phyloP scores from a whole-genome alignment of 345 rosid genomes.

The Firmiana major region DNA sequence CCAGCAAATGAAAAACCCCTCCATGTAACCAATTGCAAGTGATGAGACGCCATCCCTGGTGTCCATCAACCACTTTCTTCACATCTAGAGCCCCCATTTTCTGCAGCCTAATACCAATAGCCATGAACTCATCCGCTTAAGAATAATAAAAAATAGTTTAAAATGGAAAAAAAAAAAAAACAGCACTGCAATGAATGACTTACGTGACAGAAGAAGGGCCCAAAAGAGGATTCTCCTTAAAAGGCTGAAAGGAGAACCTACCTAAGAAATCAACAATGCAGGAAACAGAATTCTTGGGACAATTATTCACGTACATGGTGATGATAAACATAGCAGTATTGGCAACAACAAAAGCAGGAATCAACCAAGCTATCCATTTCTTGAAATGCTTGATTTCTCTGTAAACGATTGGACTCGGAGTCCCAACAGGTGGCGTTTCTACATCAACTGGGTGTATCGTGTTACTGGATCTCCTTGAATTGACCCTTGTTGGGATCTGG shows the following conservation, averaged over 20 bases:
- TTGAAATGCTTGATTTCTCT: constrained; percentile 52
- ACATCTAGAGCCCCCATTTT: constrained; percentile 80
- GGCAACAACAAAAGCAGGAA: constrained; percentile 70
- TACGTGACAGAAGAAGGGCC: constrained; percentile 88
- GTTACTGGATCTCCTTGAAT: constrained; percentile 33
- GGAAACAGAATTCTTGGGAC: constrained; percentile 68
- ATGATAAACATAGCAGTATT: constrained; percentile 62
- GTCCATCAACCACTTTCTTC: constrained; percentile 48
- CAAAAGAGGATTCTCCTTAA: constrained; percentile 87
- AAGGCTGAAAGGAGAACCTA: constrained; percentile 82
- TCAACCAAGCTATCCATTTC: constrained; percentile 76
- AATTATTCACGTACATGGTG: constrained; percentile 85
- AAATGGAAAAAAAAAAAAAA: background rate
- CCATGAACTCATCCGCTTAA: background rate
- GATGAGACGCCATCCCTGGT: constrained; percentile 83
- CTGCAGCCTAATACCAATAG: constrained; percentile 42
- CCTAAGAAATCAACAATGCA: constrained; percentile 78
- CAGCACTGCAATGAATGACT: constrained; percentile 13
- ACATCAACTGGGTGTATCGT: constrained; percentile 44
- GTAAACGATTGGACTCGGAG: constrained; percentile 34
- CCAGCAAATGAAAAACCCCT: constrained; percentile 78
- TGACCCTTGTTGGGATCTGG: constrained; percentile 32
- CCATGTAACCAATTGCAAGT: constrained; percentile 90
- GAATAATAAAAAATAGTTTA: background rate
- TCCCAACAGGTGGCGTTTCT: constrained; percentile 24